Conservation (phyloP, 2,329 filamentous ascomycete genomes). For the Ambrosiella cleistominuta region DNA sequence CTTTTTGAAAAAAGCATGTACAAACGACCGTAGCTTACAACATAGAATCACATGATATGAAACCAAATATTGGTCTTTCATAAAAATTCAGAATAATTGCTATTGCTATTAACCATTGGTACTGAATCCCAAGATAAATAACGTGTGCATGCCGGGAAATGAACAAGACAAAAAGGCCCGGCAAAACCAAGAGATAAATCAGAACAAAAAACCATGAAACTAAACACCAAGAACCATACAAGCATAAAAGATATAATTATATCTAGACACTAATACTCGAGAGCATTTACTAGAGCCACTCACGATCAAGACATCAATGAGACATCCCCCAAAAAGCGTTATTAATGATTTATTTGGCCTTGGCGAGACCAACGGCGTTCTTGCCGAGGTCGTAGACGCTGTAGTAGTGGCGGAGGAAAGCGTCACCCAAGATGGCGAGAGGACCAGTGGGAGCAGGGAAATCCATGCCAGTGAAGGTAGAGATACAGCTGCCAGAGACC, state of each 20-base stretch:
- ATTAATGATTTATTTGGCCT: slow-evolving; percentile 41
- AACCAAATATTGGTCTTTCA: neutral
- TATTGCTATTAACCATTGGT: slow-evolving; percentile 7
- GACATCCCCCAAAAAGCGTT: neutral
- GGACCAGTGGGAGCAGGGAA: slow-evolving; percentile 75
- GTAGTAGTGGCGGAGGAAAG: slow-evolving; percentile 73
- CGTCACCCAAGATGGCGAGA: slow-evolving; percentile 85
- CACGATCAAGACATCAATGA: neutral
- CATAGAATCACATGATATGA: too few relatives aligned
- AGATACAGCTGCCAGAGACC: slow-evolving; percentile 89
- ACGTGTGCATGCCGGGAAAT: neutral
- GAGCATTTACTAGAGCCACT: neutral
- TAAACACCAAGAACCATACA: neutral
- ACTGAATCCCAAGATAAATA: slow-evolving; percentile 9
- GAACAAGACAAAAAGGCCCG: neutral
- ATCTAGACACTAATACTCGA: neutral
- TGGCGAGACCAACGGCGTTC: slow-evolving; percentile 73
- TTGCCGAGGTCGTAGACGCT: slow-evolving; percentile 91
- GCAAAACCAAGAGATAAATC: neutral
- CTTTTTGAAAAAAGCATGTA: too few relatives aligned
- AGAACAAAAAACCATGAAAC: neutral
- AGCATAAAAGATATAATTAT: neutral
- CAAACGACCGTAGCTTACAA: too few relatives aligned
- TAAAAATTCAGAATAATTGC: neutral
- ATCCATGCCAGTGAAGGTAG: slow-evolving; percentile 94